Evolutionary conservation across 192 early-diverging fungal species (phyloP).

Genomic region (Phlyctochytrium bullatum): DNA sequence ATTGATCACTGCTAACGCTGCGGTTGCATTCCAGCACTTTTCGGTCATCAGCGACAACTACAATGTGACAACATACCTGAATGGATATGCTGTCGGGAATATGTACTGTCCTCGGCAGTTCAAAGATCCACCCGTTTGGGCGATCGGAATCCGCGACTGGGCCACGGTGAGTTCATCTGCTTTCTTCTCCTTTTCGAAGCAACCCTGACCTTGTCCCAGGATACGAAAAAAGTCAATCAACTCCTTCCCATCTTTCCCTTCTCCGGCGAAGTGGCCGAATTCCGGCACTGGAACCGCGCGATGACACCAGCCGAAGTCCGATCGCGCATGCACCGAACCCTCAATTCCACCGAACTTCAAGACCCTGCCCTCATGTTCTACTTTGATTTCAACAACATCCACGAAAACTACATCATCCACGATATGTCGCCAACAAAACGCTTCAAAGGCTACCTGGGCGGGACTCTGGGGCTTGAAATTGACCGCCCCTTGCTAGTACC

Average conservation of each 20-base stretch:
- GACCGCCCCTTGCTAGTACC: background rate
- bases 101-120: background rate
- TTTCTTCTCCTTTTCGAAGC: too few species aligned
- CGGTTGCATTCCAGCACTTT: background rate
- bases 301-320: background rate
- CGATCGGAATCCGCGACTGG: constrained; percentile 2
- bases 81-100: background rate
- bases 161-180: background rate
- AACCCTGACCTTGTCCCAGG: background rate
- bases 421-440: background rate
- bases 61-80: background rate
- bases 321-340: background rate
- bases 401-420: background rate
- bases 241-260: background rate
- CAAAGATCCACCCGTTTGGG: background rate
- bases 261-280: background rate
- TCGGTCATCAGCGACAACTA: constrained; percentile 5
- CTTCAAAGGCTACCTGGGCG: background rate
- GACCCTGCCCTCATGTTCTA: background rate
- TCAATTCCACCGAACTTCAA: background rate
- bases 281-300: background rate
- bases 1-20: background rate
- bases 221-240: background rate
- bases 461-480: background rate
- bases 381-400: constrained; percentile 1